These are phyloP conservation scores for Esteya vermicola DNA, from an alignment of 2,329 filamentous ascomycete species.

Conservation along the genomic window DNA sequence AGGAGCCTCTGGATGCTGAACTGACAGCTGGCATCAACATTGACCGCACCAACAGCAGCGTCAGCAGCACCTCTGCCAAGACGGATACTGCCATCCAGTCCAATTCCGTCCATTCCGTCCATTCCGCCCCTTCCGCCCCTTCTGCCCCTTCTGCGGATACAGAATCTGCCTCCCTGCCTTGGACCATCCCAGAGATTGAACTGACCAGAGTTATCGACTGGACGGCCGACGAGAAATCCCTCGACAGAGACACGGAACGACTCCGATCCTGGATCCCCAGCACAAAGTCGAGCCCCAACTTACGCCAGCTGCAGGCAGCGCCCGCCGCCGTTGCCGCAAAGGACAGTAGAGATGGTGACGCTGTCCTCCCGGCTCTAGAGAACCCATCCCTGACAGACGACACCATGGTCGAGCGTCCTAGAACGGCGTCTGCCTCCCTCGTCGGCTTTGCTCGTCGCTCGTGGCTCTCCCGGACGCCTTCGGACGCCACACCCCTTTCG, in stretches of 20 bases:
- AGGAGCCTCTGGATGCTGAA: too few species aligned
- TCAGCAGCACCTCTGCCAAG: not conserved
- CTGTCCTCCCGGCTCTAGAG: not conserved
- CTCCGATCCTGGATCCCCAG: slow-evolving; percentile 38
- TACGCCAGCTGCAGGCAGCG: slow-evolving; percentile 13
- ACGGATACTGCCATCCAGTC: not conserved
- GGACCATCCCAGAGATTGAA: too few species aligned
- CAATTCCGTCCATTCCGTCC: not conserved
- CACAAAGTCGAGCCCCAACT: slow-evolving; percentile 26
- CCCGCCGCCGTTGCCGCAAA: not conserved
- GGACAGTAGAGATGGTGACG: not conserved
- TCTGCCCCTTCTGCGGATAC: too few species aligned
- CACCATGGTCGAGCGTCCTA: slow-evolving; percentile 12
- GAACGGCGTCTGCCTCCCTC: slow-evolving; percentile 30
- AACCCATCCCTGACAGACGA: not conserved
- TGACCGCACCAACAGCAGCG: not conserved
- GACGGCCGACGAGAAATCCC: slow-evolving; percentile 11
- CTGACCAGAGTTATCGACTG: too few species aligned
- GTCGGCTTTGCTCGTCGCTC: slow-evolving; percentile 35
- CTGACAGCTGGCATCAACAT: not conserved
- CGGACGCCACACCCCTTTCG: too few species aligned
- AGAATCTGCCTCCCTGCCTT: too few species aligned
- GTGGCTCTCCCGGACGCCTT: slow-evolving; percentile 34
- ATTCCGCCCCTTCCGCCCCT: too few species aligned
- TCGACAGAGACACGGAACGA: slow-evolving; percentile 30